Evolutionary conservation across 1,284 basidiomycete species (phyloP), one percentile per base, ranked within the genome.

Genomic region (Jaminaea rosea): DNA sequence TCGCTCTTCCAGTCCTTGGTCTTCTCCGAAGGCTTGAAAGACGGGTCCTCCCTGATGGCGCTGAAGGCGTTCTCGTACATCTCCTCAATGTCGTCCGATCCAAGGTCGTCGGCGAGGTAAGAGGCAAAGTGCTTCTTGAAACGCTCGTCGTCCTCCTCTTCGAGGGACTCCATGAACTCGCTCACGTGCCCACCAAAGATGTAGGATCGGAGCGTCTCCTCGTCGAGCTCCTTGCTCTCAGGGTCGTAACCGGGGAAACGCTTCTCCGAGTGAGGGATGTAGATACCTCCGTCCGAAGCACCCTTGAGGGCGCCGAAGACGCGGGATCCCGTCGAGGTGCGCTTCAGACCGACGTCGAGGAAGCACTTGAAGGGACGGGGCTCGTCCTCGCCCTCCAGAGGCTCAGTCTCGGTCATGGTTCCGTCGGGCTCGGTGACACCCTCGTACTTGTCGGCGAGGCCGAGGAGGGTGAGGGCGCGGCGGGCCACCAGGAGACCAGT

Each of bases 221-320:
- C 84, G 69, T 99, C 92, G 62, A 99, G 82, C 77, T 86, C 80
- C 82, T 99, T 99, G 77, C 79, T 75, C 78, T 99, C 94, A 58
- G 86, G 79, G 78, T 99, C 94, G 80, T 83, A 99, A 52, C 94
- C 94, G 58, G 94, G 94, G 87, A 98, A 98, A 57, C 94, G 88
- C 79, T 92, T 94, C 66, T 90, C 88, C 69, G 87, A 92, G 81
- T 99, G 94, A 65, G 94, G 94, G 67, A 98, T 87, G 81, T 84
- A 94, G 79, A 99, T 84, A 66, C 94, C 94, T 75, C 94, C 94
- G 75, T 99, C 94, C 52, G 86, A 88, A 34, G 94, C 94, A 77
- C 94, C 94, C 82, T 99, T 98, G 82, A 98, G 83, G 61, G 94
- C 94, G 79, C 89, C 94, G 74, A 99, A 99, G 57, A 99, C 84